phyloP scores from a whole-genome alignment of 2,329 filamentous ascomycete species.

The Diaporthe sp. region DNA sequence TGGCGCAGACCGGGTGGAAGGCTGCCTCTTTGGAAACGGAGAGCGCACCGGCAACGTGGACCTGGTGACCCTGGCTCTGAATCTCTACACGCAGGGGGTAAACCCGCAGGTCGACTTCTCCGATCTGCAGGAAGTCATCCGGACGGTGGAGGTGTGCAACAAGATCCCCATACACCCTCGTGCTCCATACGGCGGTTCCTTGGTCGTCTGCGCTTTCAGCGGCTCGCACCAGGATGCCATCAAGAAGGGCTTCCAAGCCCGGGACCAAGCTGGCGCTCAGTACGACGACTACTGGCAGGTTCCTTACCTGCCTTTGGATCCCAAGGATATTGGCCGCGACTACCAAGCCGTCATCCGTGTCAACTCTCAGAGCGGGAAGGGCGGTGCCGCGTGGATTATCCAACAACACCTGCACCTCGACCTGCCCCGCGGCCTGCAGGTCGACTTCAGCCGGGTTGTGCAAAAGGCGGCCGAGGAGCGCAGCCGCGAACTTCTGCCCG shows the following conservation, averaged over 20 bases:
- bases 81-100: slow-evolving; percentile 95
- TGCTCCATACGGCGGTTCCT: slow-evolving; percentile 89
- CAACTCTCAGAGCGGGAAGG: slow-evolving; percentile 97
- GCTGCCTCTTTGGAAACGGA: slow-evolving; percentile 93
- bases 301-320: slow-evolving; percentile 93
- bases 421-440: slow-evolving; percentile 90
- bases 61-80: slow-evolving; percentile 90
- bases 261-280: slow-evolving; percentile 70
- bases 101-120: slow-evolving; percentile 91
- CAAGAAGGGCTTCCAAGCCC: slow-evolving; percentile 87
- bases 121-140: slow-evolving; percentile 86
- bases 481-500: slow-evolving; percentile 85
- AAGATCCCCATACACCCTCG: slow-evolving; percentile 94
- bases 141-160: slow-evolving; percentile 90
- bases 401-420: slow-evolving; percentile 90
- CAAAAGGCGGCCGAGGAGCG: slow-evolving; percentile 84
- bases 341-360: slow-evolving; percentile 98
- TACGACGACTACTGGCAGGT: slow-evolving; percentile 83
- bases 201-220: slow-evolving; percentile 93
- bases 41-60: slow-evolving; percentile 97
- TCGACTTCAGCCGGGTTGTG: slow-evolving; percentile 90
- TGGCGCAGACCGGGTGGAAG: slow-evolving; percentile 93
- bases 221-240: slow-evolving; percentile 96
- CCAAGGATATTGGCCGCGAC: slow-evolving; percentile 92
- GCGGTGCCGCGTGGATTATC: slow-evolving; percentile 94